These are phyloP conservation scores for Scorias spongiosa DNA, from an alignment of 2,329 filamentous ascomycete species.

Conservation along the genomic window DNA sequence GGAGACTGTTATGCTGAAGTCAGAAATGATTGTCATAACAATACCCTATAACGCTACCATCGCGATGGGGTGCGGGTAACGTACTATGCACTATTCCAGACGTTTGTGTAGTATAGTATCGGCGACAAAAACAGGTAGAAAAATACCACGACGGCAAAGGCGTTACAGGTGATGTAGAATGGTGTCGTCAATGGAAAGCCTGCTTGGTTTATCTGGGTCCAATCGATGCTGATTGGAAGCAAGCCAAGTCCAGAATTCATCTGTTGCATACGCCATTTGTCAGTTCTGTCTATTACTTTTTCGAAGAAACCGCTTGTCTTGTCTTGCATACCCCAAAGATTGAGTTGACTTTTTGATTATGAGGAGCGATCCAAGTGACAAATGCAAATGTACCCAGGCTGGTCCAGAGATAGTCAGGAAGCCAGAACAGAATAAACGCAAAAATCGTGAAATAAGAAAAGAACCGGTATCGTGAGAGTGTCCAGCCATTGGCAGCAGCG, in stretches of 20 bases:
- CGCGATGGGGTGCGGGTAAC: background rate
- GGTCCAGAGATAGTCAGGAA: constrained; percentile 68
- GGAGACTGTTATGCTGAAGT: constrained; percentile 48
- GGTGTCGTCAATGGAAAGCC: constrained; percentile 43
- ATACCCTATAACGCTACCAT: too few species aligned
- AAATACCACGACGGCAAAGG: constrained; percentile 9
- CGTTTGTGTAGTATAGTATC: constrained; percentile 46
- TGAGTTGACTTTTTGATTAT: constrained; percentile 52
- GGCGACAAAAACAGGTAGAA: constrained; percentile 10
- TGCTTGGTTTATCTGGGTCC: constrained; percentile 66
- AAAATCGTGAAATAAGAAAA: constrained; percentile 59
- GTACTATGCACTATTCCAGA: constrained; percentile 67
- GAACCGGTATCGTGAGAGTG: constrained; percentile 67
- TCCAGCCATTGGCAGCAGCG: constrained; percentile 44
- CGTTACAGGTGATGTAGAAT: constrained; percentile 21
- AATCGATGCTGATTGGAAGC: constrained; percentile 78
- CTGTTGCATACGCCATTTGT: constrained; percentile 43
- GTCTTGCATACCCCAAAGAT: constrained; percentile 7
- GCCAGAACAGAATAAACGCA: constrained; percentile 67
- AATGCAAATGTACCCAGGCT: constrained; percentile 81
- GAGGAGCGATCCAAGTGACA: constrained; percentile 70
- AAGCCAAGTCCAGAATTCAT: constrained; percentile 73
- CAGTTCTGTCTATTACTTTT: too few species aligned
- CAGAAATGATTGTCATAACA: too few species aligned
- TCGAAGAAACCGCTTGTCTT: too few species aligned